A percentile compares a stretch with the other conserved stretches of the same genome.
phyloP scores from a whole-genome alignment of 2,329 filamentous ascomycete genomes.

The Pseudovirgaria hyperparasitica region DNA sequence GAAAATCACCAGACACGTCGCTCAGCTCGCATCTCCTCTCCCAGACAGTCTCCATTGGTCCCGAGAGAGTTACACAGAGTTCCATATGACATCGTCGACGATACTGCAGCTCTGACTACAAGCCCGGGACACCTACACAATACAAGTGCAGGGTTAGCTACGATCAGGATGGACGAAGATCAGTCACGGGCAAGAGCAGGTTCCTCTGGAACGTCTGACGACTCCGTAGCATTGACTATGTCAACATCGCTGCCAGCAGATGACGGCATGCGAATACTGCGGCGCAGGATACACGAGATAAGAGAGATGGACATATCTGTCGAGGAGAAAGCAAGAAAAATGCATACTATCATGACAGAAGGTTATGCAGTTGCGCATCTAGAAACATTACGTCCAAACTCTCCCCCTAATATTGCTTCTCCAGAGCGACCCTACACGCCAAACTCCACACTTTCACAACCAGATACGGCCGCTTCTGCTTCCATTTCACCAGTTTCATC shows the following conservation, averaged over 20 bases:
- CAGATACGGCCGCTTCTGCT: constrained; percentile 17
- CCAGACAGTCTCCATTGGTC: constrained; percentile 4
- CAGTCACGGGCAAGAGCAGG: constrained; percentile 5
- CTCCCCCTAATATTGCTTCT: constrained; percentile 24
- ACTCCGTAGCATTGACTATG: constrained; percentile 15
- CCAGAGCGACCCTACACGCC: constrained; percentile 26
- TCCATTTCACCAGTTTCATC: constrained; percentile 21
- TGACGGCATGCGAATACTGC: constrained; percentile 36
- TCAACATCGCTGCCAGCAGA: constrained; percentile 32
- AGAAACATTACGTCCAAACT: constrained; percentile 20
- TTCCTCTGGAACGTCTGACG: constrained; percentile 1
- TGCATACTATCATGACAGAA: constrained; percentile 37
- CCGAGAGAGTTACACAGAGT: constrained; percentile 15
- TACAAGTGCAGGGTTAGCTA: constrained; percentile 11
- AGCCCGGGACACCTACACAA: constrained; percentile 7
- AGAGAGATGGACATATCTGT: constrained; percentile 29
- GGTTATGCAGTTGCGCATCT: constrained; percentile 22
- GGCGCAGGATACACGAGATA: constrained; percentile 35
- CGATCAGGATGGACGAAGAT: constrained; percentile 12
- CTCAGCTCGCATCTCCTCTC: not conserved
- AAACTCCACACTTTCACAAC: constrained; percentile 19
- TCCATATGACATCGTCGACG: constrained; percentile 14
- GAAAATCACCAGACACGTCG: too few relatives aligned
- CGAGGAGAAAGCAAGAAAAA: constrained; percentile 35
- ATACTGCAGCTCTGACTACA: constrained; percentile 16